Percentiles rank a stretch among this genome's conserved stretches.
Evolutionary conservation across 1,139 yeast species (phyloP).

Genomic region (Starmera stellimalicola): DNA sequence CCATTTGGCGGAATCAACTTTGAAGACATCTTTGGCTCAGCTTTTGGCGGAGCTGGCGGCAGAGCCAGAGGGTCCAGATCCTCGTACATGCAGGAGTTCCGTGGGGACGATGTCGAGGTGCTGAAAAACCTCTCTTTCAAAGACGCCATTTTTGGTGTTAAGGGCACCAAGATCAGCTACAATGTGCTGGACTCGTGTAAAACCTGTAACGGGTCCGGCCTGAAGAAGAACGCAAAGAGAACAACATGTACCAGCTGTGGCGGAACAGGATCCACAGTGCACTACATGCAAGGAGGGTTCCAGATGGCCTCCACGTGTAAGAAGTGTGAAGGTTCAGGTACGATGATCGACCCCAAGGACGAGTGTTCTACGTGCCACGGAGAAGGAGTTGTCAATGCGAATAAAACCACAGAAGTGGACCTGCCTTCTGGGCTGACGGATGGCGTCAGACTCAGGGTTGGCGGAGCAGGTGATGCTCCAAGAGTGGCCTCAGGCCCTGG

Average conservation of each 20-base stretch:
- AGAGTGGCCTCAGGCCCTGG: slow-evolving; percentile 51
- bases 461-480: slow-evolving; percentile 92
- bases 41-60: slow-evolving; percentile 46
- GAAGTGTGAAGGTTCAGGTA: slow-evolving; percentile 85
- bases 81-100: slow-evolving; percentile 58
- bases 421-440: slow-evolving; percentile 85
- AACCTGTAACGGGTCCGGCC: slow-evolving; percentile 78
- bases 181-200: slow-evolving; percentile 69
- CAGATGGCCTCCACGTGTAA: slow-evolving; percentile 94
- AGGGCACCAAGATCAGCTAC: slow-evolving; percentile 57
- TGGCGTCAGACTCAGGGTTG: slow-evolving; percentile 75
- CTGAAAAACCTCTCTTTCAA: slow-evolving; percentile 67
- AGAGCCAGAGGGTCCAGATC: slow-evolving; percentile 26
- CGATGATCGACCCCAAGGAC: slow-evolving; percentile 55
- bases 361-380: slow-evolving; percentile 81
- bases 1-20: slow-evolving; percentile 44
- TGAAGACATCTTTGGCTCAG: slow-evolving; percentile 81
- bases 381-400: slow-evolving; percentile 67
- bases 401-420: slow-evolving; percentile 66
- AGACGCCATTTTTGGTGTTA: slow-evolving; percentile 77
- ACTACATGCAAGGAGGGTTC: slow-evolving; percentile 83
- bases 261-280: slow-evolving; percentile 89
- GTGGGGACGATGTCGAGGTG: slow-evolving; percentile 86
- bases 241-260: slow-evolving; percentile 81
- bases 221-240: slow-evolving; percentile 69